Conservation (phyloP, 805 yeast species). For the Jamesozyma rosinii region DNA sequence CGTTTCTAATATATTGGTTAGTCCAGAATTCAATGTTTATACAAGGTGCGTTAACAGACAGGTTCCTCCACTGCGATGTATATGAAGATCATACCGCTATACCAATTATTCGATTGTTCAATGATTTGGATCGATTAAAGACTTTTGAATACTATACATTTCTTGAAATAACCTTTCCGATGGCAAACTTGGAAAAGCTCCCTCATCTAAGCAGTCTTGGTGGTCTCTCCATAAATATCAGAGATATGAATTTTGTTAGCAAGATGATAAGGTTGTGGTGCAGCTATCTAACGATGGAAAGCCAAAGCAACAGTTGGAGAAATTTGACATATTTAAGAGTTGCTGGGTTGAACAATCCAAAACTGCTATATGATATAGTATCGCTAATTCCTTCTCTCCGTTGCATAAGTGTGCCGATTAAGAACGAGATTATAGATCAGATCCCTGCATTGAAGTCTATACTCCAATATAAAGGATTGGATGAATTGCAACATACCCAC, state of each 20-base stretch:
- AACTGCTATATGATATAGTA: conserved; percentile 7
- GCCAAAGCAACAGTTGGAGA: background rate
- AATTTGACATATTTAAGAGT: background rate
- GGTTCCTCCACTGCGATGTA: background rate
- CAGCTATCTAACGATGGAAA: background rate
- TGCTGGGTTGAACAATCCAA: background rate
- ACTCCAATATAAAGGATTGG: background rate
- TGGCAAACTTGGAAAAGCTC: background rate
- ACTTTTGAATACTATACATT: background rate
- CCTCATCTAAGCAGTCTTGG: background rate
- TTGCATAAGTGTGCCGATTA: conserved; percentile 4
- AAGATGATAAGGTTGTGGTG: background rate
- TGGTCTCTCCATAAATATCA: background rate
- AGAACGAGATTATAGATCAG: background rate
- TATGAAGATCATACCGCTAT: background rate
- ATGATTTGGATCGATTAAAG: background rate
- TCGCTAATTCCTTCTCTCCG: conserved; percentile 7
- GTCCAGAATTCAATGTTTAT: background rate
- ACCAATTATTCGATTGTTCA: background rate
- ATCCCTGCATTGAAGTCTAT: conserved; percentile 5
- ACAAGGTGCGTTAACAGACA: background rate
- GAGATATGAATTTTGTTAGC: background rate
- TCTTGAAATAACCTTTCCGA: background rate
- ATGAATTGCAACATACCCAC: background rate
- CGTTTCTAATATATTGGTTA: background rate